Evolutionary conservation across 169 alveolate species (phyloP).

Genomic region (Plasmodium chabaudi): DNA sequence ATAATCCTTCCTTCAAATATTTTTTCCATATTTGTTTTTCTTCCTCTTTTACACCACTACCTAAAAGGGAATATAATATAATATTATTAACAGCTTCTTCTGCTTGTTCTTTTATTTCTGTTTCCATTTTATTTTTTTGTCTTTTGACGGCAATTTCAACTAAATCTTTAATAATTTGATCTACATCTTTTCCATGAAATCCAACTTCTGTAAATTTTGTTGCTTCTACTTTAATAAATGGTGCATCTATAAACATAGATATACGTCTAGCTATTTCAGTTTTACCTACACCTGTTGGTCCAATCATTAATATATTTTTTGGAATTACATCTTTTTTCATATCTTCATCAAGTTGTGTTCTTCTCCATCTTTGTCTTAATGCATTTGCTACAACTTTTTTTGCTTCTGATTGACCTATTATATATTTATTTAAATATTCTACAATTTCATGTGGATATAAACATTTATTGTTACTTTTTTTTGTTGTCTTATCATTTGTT

Average conservation of each 20-base stretch:
- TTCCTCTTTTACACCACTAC: conserved; percentile 78
- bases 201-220: conserved; percentile 95
- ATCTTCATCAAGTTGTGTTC: conserved; percentile 81
- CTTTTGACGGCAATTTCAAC: conserved; percentile 76
- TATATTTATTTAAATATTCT: conserved; percentile 81
- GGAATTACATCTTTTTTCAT: conserved; percentile 87
- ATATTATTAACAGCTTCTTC: conserved; percentile 81
- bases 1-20: conserved; percentile 80
- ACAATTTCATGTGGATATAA: conserved; percentile 81
- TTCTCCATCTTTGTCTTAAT: conserved; percentile 83
- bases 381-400: conserved; percentile 90
- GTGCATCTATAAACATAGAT: conserved; percentile 90
- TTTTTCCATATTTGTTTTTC: conserved; percentile 82
- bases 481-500: neutral
- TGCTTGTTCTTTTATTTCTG: conserved; percentile 78
- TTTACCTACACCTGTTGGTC: conserved; percentile 93
- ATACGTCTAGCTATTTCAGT: conserved; percentile 92
- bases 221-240: conserved; percentile 93
- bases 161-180: conserved; percentile 86
- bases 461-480: conserved; percentile 20
- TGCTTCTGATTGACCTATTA: conserved; percentile 89
- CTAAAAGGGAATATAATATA: conserved; percentile 82
- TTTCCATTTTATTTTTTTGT: conserved; percentile 69
- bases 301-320: conserved; percentile 89
- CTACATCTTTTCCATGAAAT: conserved; percentile 93